phyloP scores from a whole-genome alignment of 106 monocot genomes.

The Chionographis japonica region DNA sequence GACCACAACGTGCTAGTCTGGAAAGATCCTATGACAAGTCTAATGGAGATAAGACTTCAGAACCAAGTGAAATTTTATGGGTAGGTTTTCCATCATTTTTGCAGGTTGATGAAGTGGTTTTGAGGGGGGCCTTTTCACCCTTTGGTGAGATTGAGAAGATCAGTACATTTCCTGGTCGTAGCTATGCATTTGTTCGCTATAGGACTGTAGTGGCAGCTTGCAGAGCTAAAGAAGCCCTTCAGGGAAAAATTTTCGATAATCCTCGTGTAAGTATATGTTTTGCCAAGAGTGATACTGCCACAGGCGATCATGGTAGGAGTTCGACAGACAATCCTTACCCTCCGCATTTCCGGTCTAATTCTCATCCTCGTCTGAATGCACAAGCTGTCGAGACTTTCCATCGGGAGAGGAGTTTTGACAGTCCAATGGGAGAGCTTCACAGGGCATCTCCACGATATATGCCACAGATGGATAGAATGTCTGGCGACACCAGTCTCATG shows the following conservation, averaged over 20 bases:
- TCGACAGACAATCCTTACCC: constrained; percentile 8
- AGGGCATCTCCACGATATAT: constrained; percentile 36
- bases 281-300: constrained; percentile 50
- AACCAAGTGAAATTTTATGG: constrained; percentile 91
- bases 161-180: constrained; percentile 75
- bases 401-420: constrained; percentile 42
- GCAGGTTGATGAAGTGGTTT: constrained; percentile 57
- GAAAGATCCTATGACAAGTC: constrained; percentile 40
- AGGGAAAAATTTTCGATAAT: constrained; percentile 82
- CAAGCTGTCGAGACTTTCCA: constrained; percentile 23
- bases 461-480: constrained; percentile 24
- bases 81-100: constrained; percentile 75
- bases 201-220: constrained; percentile 66
- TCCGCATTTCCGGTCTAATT: constrained; percentile 20
- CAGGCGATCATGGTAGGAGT: constrained; percentile 44
- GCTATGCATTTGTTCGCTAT: constrained; percentile 84
- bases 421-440: constrained; percentile 37
- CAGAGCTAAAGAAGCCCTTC: constrained; percentile 91
- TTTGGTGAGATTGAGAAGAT: constrained; percentile 86
- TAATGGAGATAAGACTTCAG: constrained; percentile 39
- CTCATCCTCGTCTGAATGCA: constrained; percentile 17
- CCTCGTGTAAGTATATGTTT: constrained; percentile 80
- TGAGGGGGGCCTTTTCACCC: constrained; percentile 77
- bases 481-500: constrained; percentile 28
- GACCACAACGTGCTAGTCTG: constrained; percentile 31